Conservation (phyloP, 352 stramenopile species). For the Phytophthora quininea region DNA sequence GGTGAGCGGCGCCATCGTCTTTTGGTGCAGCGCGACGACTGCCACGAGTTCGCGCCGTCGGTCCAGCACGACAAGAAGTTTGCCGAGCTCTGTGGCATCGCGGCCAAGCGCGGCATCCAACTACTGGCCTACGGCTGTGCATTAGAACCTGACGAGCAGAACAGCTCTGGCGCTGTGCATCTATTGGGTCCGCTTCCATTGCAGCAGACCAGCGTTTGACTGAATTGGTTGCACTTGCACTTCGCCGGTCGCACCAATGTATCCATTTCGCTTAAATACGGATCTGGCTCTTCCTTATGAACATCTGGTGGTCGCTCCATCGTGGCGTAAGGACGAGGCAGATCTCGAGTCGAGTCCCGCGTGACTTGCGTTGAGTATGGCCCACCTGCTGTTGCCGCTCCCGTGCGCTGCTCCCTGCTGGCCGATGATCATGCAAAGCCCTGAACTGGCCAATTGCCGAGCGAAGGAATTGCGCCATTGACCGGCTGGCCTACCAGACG, state of each 20-base stretch:
- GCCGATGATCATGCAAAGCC: no score
- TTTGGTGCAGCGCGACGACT: constrained; percentile 85
- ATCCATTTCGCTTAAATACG: not conserved
- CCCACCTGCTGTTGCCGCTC: not conserved
- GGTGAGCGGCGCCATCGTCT: constrained; percentile 68
- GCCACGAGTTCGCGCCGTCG: constrained; percentile 69
- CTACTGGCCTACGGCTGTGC: constrained; percentile 65
- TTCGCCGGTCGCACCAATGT: not conserved
- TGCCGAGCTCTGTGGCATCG: constrained; percentile 57
- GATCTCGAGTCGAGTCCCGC: not conserved
- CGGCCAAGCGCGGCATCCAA: constrained; percentile 56
- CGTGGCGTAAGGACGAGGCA: not conserved
- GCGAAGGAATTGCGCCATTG: not conserved
- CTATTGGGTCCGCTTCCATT: constrained; percentile 51
- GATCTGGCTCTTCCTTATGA: not conserved
- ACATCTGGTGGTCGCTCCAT: not conserved
- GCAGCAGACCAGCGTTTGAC: constrained; percentile 8
- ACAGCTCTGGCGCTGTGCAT: constrained; percentile 37
- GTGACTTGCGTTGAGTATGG: not conserved
- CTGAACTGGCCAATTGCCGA: not conserved
- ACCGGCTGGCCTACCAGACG: not conserved
- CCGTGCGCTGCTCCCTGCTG: not conserved
- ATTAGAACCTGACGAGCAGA: constrained; percentile 53
- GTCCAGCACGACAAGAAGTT: constrained; percentile 71
- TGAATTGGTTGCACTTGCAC: not conserved